A percentile compares a stretch with the other conserved stretches of the same genome.
phyloP scores from a whole-genome alignment of 768 basidiomycete species.

The Naganishia friedmannii region DNA sequence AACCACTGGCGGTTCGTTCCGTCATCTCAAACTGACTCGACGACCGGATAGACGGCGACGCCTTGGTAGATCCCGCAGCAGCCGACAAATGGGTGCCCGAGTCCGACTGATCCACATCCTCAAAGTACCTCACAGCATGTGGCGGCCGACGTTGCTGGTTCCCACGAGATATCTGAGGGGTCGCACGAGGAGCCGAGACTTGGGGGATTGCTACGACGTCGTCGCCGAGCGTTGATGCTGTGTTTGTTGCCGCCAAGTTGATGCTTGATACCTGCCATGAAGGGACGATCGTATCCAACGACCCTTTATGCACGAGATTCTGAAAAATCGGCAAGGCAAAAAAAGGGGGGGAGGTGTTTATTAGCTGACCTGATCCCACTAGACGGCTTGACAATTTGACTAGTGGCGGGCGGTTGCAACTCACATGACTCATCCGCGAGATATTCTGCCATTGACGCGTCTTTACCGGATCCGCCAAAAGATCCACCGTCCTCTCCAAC shows the following conservation, averaged over 20 bases:
- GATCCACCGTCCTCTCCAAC: neutral
- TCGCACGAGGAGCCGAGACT: too few species aligned
- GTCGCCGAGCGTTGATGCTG: neutral
- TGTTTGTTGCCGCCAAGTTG: neutral
- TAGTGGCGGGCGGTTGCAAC: neutral
- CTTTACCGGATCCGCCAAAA: neutral
- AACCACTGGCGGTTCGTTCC: conserved; percentile 2
- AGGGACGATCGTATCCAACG: neutral
- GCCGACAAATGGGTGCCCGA: too few species aligned
- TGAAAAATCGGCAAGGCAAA: neutral
- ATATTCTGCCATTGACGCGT: conserved; percentile 1
- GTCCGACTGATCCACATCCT: too few species aligned
- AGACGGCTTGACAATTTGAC: too few species aligned
- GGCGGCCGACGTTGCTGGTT: too few species aligned
- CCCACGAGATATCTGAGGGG: too few species aligned
- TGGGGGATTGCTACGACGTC: too few species aligned
- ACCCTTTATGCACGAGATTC: neutral
- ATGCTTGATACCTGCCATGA: neutral
- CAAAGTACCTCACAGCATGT: too few species aligned
- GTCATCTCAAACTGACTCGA: neutral
- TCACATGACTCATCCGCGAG: neutral
- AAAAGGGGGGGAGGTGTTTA: too few species aligned
- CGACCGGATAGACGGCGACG: neutral
- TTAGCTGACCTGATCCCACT: too few species aligned
- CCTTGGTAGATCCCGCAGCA: neutral